Conservation (phyloP, 2,329 filamentous ascomycete genomes). For the Basipetospora chlamydospora region DNA sequence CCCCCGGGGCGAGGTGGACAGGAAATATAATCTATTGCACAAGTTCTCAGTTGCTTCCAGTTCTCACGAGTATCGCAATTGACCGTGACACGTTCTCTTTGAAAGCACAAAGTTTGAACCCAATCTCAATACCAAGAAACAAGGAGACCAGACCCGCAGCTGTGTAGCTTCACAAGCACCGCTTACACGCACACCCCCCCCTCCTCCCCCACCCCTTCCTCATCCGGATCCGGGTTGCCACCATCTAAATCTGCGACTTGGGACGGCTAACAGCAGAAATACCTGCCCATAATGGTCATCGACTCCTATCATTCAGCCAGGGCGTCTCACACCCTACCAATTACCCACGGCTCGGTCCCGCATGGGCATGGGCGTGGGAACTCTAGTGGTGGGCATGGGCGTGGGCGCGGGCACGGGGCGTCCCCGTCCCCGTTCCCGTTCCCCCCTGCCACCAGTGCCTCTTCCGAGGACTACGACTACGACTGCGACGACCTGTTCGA, state of each 20-base stretch:
- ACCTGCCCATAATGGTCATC: conserved; percentile 3
- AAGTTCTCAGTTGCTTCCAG: conserved; percentile 1
- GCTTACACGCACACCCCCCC: conserved; percentile 6
- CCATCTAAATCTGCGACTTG: not conserved
- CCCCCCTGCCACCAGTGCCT: too few relatives aligned
- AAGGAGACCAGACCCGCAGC: conserved; percentile 3
- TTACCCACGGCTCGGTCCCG: conserved; percentile 2
- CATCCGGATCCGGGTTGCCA: conserved; percentile 1
- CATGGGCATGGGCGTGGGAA: too few relatives aligned
- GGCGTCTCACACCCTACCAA: conserved; percentile 5
- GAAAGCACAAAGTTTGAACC: conserved; percentile 1
- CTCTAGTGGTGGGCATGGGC: too few relatives aligned
- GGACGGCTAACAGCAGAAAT: conserved; percentile 5
- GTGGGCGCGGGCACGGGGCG: too few relatives aligned
- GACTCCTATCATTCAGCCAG: conserved; percentile 3
- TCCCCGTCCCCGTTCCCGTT: too few relatives aligned
- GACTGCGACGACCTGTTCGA: conserved; percentile 4
- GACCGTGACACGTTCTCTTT: too few relatives aligned
- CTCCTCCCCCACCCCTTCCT: not conserved
- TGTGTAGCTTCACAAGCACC: too few relatives aligned
- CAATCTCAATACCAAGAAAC: too few relatives aligned
- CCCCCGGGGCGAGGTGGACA: conserved; percentile 2
- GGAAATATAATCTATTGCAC: conserved; percentile 3
- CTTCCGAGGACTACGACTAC: conserved; percentile 5
- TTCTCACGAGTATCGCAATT: conserved; percentile 5